Conservation (phyloP, 495 filamentous ascomycete species). For the Neurospora terricola region DNA sequence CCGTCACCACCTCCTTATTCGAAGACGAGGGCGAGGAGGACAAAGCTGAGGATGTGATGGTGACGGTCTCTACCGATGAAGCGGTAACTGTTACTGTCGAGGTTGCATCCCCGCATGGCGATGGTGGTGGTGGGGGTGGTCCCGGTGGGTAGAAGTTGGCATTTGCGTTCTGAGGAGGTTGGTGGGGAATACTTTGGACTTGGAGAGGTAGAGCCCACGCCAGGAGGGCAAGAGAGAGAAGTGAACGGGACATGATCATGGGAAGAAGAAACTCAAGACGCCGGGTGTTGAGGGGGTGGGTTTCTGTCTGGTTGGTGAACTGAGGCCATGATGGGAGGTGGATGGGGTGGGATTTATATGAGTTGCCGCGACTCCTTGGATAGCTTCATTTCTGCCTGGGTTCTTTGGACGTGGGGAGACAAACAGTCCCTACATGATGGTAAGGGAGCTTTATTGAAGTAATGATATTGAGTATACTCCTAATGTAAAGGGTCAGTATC, state of each 20-base stretch:
- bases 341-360: background rate
- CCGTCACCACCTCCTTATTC: background rate
- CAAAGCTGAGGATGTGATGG: background rate
- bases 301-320: background rate
- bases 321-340: background rate
- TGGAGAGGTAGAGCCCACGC: background rate
- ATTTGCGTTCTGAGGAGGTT: background rate
- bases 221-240: background rate
- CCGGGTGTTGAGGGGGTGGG: background rate
- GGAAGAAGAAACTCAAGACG: background rate
- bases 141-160: background rate
- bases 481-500: background rate
- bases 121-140: background rate
- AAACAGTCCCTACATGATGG: background rate
- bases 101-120: background rate
- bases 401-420: background rate
- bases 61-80: background rate
- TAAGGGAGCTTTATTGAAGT: background rate
- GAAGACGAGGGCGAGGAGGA: background rate
- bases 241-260: background rate
- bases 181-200: background rate
- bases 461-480: background rate
- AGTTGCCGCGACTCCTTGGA: background rate
- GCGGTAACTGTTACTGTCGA: constrained; percentile 5
- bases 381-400: background rate